These are phyloP conservation scores for Xerocomellus intermedius DNA, from an alignment of 768 basidiomycete species.

Conservation along the genomic window DNA sequence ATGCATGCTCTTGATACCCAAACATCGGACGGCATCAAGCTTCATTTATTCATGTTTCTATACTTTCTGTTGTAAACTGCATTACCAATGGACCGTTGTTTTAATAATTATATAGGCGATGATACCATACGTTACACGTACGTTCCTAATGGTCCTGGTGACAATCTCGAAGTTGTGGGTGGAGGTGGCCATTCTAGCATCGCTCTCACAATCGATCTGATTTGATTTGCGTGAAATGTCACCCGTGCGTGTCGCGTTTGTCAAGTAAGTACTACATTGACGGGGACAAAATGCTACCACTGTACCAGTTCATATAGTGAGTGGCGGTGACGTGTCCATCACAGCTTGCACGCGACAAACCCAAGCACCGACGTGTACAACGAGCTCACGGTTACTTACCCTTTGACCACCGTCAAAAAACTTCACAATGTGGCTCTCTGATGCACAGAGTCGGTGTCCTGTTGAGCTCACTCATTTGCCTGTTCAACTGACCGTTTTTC, in stretches of 20 bases:
- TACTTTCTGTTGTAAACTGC: constrained; percentile 28
- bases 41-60: constrained; percentile 28
- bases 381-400: not conserved
- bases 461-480: not conserved
- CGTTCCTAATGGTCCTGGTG: not conserved
- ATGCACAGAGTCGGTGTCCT: constrained; percentile 43
- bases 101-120: constrained; percentile 4
- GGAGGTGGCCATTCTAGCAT: no score
- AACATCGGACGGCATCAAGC: constrained; percentile 10
- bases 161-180: not conserved
- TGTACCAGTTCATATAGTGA: no score
- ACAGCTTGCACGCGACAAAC: constrained; percentile 3
- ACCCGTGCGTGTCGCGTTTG: no score
- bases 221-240: not conserved
- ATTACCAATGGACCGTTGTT: constrained; percentile 17
- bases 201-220: no score
- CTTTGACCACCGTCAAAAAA: constrained; percentile 5
- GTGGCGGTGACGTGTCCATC: constrained; percentile 27
- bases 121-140: constrained; percentile 11
- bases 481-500: not conserved
- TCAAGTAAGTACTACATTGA: no score
- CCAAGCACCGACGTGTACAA: not conserved
- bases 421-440: constrained; percentile 49
- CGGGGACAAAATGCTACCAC: not conserved
- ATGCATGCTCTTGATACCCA: constrained; percentile 22